Evolutionary conservation across 2,329 filamentous ascomycete species (phyloP), one percentile per base, ranked within the genome.

Genomic region (Cercospora canescens): DNA sequence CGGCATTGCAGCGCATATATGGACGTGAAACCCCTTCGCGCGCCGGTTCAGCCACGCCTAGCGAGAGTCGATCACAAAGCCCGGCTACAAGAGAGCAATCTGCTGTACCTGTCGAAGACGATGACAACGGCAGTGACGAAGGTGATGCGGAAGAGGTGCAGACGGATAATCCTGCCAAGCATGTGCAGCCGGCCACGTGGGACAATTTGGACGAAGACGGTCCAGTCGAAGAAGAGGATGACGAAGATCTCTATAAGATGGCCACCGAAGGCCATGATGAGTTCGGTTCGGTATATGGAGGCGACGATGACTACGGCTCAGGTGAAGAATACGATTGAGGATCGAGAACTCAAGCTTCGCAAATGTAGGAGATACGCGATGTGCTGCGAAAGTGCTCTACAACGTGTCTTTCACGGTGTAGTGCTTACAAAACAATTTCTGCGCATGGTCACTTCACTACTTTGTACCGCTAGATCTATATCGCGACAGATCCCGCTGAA

Each of bases 1-100:
- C 81, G 21, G 77, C 74, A 26, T 72, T 84, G 59, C 77, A 79
- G 48, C 76, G 77, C 34, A 72, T 83, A 4, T 82, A 82, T 52
- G 72, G 73, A 8, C 70, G 72, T 26, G 60, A 62, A 11, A 67
- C 59, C 12, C 67, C 65, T 6, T 69, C 66, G 16, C 65, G 69
- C 24, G 65, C 67, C 28, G 68, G 67, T 45, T 64, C 66, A 52
- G 55, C 66, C 11, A 68, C 59, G 6, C 67, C 68, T 6, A 67
- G 66, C 28, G 60, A 62, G 14, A 67, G 57, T 26, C 52, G 56
- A 50, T 63, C 39, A 5, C 64, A 65, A 12, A 66, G 50, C 32
- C 60, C 60, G 3, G 34, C 35, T 4, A 62, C 60, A 9, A 61
- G 50, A 62, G 41, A 57, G 50, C 57, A 62, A 56, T 66, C 52